Evolutionary conservation across 2,329 filamentous ascomycete species (phyloP).

Genomic region (Venturia oleaginea): DNA sequence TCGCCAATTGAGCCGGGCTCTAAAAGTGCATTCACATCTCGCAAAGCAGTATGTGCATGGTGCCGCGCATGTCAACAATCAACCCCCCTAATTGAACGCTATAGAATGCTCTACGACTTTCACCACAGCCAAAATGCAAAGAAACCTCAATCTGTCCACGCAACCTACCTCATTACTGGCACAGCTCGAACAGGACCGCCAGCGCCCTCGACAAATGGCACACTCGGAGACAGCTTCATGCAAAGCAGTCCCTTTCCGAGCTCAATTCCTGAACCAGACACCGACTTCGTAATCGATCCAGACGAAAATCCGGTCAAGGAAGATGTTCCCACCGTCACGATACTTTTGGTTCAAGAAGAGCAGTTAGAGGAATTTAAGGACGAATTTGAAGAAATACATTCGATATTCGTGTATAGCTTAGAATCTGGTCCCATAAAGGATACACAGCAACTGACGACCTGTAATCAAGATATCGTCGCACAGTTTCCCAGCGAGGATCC

Average conservation of each 20-base stretch:
- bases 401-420: conserved; percentile 83
- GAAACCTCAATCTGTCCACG: conserved; percentile 66
- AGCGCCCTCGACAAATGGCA: conserved; percentile 28
- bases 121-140: conserved; percentile 68
- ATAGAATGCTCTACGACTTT: conserved; percentile 80
- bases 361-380: conserved; percentile 58
- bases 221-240: conserved; percentile 54
- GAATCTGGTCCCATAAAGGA: conserved; percentile 57
- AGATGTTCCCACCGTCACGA: conserved; percentile 44
- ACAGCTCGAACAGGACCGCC: conserved; percentile 37
- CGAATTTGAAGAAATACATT: conserved; percentile 62
- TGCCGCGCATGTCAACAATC: conserved; percentile 5
- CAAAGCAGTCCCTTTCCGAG: conserved; percentile 59
- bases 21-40: conserved; percentile 75
- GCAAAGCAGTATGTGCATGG: conserved; percentile 67
- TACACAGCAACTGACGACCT: conserved; percentile 61
- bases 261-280: conserved; percentile 47
- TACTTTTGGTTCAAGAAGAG: conserved; percentile 65
- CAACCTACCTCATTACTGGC: conserved; percentile 84
- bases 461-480: conserved; percentile 52
- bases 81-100: conserved; percentile 17
- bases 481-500: conserved; percentile 51
- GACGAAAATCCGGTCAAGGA: conserved; percentile 38
- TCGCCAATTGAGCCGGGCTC: conserved; percentile 68
- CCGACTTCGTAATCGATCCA: conserved; percentile 17